phyloP scores from a whole-genome alignment of 257 asterid species.

The Solanum chilense region DNA sequence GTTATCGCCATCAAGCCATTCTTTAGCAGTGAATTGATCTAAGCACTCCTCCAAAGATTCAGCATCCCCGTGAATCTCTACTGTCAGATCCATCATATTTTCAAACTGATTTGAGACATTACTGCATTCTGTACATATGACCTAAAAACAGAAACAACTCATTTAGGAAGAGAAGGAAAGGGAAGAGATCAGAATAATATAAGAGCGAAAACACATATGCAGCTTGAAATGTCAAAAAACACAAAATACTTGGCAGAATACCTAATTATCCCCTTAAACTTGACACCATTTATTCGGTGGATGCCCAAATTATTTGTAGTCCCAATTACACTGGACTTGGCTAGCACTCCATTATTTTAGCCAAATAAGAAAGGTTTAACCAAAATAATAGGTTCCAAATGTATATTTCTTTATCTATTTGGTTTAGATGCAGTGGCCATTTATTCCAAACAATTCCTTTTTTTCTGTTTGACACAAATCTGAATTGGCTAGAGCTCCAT shows the following conservation, averaged over 20 bases:
- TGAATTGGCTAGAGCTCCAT: neutral
- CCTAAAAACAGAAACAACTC: slow-evolving; percentile 31
- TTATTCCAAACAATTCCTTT: neutral
- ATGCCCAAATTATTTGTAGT: neutral
- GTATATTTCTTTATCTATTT: neutral
- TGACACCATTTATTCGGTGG: neutral
- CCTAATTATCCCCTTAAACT: neutral
- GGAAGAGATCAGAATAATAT: neutral
- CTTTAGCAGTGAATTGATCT: slow-evolving; percentile 91
- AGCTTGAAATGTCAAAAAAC: neutral
- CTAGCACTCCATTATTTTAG: neutral
- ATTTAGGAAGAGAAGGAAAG: neutral
- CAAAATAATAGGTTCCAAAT: neutral
- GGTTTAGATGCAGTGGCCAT: neutral
- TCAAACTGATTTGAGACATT: slow-evolving; percentile 82
- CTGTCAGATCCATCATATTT: slow-evolving; percentile 98
- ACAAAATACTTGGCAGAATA: neutral
- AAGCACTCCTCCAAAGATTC: slow-evolving; percentile 92
- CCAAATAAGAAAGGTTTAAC: neutral
- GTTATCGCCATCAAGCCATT: slow-evolving; percentile 94
- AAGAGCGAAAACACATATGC: neutral
- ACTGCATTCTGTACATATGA: slow-evolving; percentile 82
- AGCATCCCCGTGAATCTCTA: slow-evolving; percentile 97
- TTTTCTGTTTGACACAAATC: neutral
- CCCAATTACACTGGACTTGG: neutral